Base-by-base conservation (phyloP, 2,329 filamentous ascomycete species). In the Lanzia echinophila region DNA sequence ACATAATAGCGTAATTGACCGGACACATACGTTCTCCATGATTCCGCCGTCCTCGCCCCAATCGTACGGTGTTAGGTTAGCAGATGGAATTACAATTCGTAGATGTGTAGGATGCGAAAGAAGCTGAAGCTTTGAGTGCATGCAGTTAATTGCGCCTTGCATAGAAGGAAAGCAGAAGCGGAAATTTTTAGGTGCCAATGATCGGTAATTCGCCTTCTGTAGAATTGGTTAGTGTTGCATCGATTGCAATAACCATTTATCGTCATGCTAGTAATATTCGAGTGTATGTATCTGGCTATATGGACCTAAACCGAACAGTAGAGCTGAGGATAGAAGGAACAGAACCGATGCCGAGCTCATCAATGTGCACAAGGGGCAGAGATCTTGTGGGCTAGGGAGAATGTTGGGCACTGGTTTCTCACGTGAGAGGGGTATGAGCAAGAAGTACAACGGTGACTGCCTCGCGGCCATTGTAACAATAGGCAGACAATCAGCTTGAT, bases 121-220 rank as follows among this genome's bases (percentile, higher is more conserved):
- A 1, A 97, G 71, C 79, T 95, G 91, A 42, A 97, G 75, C 67
- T 99, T 97, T 47, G 90, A 95, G 70, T 97, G 94, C 90, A 97
- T 96, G 63, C 79, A 84, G 22, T 84, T 86, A 6, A 82, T 72
- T 45, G 80, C 75, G 1, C 82, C 80, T 39, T 82, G 75, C 88
- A 96, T 2, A 79, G 57, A 79, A 15, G 92, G 92, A 65, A 97
- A 96, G 67, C 88, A 90, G 53, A 84, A 84, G 19, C 80, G 80
- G 53, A 95, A 75, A 48, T 78, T 72, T n/a, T 63, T 59, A 17
- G 79, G 79, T 10, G 73, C 74, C 56, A 78, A 79, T 28, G 65
- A 68, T 32, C 68, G 70, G 68, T 81, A 79, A 22, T 71, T 68
- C 38, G 71, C 64, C 70, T 78, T 78, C 76, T 81, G 33, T 15